A percentile compares a stretch with the other conserved stretches of the same genome.
These are phyloP conservation scores for Setaria viridis DNA, from an alignment of 202 grass and related monocot genomes.

Conservation along the genomic window DNA sequence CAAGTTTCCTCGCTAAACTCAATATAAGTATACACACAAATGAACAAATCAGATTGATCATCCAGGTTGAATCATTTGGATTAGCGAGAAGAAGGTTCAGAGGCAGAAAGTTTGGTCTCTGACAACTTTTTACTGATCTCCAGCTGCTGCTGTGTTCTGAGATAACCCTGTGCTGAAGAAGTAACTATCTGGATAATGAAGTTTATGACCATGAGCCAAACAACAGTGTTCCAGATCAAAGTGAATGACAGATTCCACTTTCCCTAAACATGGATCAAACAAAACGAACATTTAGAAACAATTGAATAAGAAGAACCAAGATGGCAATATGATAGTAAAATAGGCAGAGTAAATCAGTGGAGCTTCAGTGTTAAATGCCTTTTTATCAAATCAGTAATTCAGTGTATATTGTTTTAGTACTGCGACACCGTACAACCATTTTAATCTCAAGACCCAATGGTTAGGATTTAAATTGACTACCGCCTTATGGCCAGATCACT, in stretches of 20 bases:
- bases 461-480: constrained; percentile 12
- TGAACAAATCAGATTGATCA: constrained; percentile 18
- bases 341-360: neutral
- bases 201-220: constrained; percentile 85
- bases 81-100: constrained; percentile 42
- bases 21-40: neutral
- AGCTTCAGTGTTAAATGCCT: neutral
- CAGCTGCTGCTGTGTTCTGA: constrained; percentile 78
- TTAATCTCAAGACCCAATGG: neutral
- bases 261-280: constrained; percentile 57
- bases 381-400: neutral
- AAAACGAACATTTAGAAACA: constrained; percentile 25
- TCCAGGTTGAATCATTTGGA: constrained; percentile 35
- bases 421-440: neutral
- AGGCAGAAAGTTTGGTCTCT: constrained; percentile 14
- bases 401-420: neutral
- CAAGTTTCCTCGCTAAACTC: constrained; percentile 2
- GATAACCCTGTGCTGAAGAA: constrained; percentile 83
- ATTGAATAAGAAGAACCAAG: constrained; percentile 1
- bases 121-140: constrained; percentile 66
- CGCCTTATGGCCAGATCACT: neutral
- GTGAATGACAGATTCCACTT: constrained; percentile 81
- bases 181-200: constrained; percentile 89
- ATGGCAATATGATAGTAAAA: constrained; percentile 19
- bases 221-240: constrained; percentile 81